phyloP scores from a whole-genome alignment of 306 rosid species.

The Dryas octopetala region DNA sequence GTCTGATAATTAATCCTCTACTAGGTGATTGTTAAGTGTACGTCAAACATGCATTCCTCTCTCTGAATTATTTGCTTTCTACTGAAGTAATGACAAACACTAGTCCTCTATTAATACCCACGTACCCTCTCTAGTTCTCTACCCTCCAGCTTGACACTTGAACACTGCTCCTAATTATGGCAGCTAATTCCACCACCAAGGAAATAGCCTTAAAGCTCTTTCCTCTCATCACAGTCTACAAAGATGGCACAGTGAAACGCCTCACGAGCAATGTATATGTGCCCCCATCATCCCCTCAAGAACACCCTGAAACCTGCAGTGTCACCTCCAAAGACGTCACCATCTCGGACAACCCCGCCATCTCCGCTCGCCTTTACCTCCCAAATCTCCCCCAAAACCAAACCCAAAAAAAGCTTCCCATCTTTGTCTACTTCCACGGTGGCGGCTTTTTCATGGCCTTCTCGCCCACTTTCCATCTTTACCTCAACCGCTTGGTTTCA shows the following conservation, averaged over 20 bases:
- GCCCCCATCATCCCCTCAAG: slow-evolving; percentile 21
- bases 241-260: slow-evolving; percentile 51
- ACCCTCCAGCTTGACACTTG: no score
- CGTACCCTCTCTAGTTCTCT: no score
- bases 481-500: slow-evolving; percentile 46
- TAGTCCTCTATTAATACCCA: no score
- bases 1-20: no score
- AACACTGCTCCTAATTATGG: background rate
- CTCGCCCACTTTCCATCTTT: slow-evolving; percentile 26
- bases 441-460: slow-evolving; percentile 38
- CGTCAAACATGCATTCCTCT: no score
- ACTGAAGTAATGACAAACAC: no score
- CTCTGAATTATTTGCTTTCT: no score
- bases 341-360: slow-evolving; percentile 36
- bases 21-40: no score
- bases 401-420: slow-evolving; percentile 23
- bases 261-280: slow-evolving; percentile 24
- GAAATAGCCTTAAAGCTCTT: slow-evolving; percentile 45
- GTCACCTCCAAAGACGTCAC: slow-evolving; percentile 49
- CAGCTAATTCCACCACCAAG: slow-evolving; percentile 10
- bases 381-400: slow-evolving; percentile 24
- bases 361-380: slow-evolving; percentile 50
- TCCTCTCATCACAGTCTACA: slow-evolving; percentile 43
- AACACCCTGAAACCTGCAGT: slow-evolving; percentile 26
- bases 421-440: slow-evolving; percentile 55